Conservation (phyloP, 2,329 filamentous ascomycete genomes). For the Cercospora zeina region DNA sequence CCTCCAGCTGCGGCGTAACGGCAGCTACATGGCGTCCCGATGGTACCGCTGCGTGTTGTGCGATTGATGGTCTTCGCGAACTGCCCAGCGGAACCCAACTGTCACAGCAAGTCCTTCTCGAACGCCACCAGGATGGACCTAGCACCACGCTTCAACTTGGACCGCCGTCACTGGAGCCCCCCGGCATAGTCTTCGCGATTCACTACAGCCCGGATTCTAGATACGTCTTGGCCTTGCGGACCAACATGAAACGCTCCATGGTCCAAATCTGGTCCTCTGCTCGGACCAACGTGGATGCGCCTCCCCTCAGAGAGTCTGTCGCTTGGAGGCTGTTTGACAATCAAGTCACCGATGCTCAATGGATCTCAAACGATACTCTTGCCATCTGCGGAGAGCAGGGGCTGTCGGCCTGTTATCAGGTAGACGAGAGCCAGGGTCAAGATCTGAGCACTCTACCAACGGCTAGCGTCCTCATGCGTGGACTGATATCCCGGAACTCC, state of each 20-base stretch:
- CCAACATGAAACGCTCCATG: conserved; percentile 37
- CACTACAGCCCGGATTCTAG: conserved; percentile 37
- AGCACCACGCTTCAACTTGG: conserved; percentile 28
- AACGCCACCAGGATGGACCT: conserved; percentile 30
- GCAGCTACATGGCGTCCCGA: conserved; percentile 41
- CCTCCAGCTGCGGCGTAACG: conserved; percentile 35
- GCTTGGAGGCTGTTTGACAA: conserved; percentile 46
- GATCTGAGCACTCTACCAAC: conserved; percentile 11
- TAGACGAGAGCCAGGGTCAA: conserved; percentile 24
- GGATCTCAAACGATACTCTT: conserved; percentile 48
- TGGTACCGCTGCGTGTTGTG: conserved; percentile 37
- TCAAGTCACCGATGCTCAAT: conserved; percentile 47
- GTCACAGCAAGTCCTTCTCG: conserved; percentile 33
- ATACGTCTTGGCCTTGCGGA: conserved; percentile 36
- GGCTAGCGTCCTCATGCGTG: conserved; percentile 24
- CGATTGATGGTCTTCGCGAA: conserved; percentile 31
- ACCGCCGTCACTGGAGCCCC: conserved; percentile 32
- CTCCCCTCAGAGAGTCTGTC: conserved; percentile 40
- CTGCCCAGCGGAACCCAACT: conserved; percentile 28
- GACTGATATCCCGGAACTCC: conserved; percentile 24
- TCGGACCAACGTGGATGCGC: conserved; percentile 15
- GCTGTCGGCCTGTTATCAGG: conserved; percentile 28
- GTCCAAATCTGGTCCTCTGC: conserved; percentile 37
- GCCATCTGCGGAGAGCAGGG: conserved; percentile 47
- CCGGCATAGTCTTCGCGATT: conserved; percentile 35